Base-by-base conservation (phyloP, 2,329 filamentous ascomycete species). In the Pyrenophora seminiperda region DNA sequence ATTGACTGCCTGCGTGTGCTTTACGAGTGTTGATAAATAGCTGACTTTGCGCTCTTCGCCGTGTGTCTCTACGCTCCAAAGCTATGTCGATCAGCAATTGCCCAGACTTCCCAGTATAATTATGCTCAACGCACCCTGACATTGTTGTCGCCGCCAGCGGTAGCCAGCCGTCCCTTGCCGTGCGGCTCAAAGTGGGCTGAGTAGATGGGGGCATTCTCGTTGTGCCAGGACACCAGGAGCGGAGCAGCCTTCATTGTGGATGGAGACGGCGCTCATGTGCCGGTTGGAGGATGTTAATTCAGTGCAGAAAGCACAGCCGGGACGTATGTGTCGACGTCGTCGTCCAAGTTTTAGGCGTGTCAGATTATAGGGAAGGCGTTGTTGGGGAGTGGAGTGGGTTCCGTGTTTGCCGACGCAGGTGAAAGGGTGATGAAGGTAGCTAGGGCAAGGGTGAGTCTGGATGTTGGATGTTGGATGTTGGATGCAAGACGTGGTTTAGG, bases 191-290 rank as follows among this genome's bases (percentile, higher is more conserved):
- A 99, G 75, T 97, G 93, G 63, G 91, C 91, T 34, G 93, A 97
- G 78, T 97, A 99, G 73, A 99, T 92, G 51, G 94, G 94, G 66
- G 90, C 86, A 77, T 95, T 96, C 71, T 96, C 90, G 75, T 97
- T 90, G 77, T 99, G 95, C 94, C 94, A 99, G 80, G 95, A 91
- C 77, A 99, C 93, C 72, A 97, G 93, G 64, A 99, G 83, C 65
- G 94, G 93, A 70, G 91, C 88, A 71, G 91, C 92, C 83, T 96
- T 97, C 94, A 99, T 99, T 33, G 48, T 65, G 64, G 53, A 46
- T 33, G 49, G 19, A 38, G 46, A 14, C 42, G 58, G 58, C 50
- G 62, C 62, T 63, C 58, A 57, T 49, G 53, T 59, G 64, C 59
- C 53, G 50, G 17, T 13, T 42, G 22, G 11, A 24, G 18, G 22